Evolutionary conservation across 257 asterid species (phyloP), one percentile per base, ranked within the genome.

Genomic region (Nicotiana sylvestris): DNA sequence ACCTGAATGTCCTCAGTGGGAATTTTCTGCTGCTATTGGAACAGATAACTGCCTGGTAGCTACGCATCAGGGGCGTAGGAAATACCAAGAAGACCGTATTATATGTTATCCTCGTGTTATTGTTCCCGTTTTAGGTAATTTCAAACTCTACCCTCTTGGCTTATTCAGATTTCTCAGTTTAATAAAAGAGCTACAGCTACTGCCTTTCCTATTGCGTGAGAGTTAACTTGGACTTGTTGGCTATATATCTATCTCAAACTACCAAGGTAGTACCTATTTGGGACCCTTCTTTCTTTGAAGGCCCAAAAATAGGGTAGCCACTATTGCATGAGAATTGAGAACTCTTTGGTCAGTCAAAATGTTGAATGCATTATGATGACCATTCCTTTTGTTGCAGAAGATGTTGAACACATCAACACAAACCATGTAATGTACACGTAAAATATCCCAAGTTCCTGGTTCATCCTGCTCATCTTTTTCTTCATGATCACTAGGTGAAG

Each of bases 71-170:
- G 98, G 98, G 11, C 89, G 64, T 64, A 85, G 97, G 84, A 82
- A 86, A 29, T 91, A 94, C 85, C 98, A 92, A 85, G 98, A 94
- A 86, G 98, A 94, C 76, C 92, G 93, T n/a, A 80, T 89, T 43
- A 74, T 82, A 2, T 93, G 96, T 88, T 83, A 93, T 90, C 91
- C 89, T 68, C 86, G 76, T 39, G 81, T 94, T 82, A 86, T 81
- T 81, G 77, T 93, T 68, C 91, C 93, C n/a, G 66, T 90, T 80
- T 83, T 86, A 87, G 95, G 97, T 90, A 51, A 16, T 51, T 61
- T 85, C 85, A 35, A n/a, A 60, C n/a, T 27, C 21, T 16, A 51
- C 9, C 46, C 25, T 8, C 64, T 29, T 76, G 29, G 57, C 66
- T 56, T 53, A 70, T 77, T 55, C 77, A 66, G 6, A 21, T 68